Base-by-base conservation (phyloP, 2,329 filamentous ascomycete genomes). In the Graphilbum fragrans region DNA sequence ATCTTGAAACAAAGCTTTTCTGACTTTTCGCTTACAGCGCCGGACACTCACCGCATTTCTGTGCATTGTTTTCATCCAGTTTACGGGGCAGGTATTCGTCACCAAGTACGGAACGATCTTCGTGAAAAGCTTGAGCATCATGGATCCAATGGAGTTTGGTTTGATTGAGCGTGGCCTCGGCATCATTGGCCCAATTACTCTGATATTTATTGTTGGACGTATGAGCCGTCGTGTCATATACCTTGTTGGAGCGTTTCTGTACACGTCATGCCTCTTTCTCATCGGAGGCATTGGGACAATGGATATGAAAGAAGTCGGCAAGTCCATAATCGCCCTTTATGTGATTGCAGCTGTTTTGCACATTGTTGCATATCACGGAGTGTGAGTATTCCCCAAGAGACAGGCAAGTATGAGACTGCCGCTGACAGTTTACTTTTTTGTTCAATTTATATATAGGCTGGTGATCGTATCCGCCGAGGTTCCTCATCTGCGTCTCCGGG, bases 101-200 rank as follows among this genome's bases (percentile, higher is more conserved):
- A 44, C 39, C 25, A 44, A 46, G 35, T 48, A 48, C 41, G 46
- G 46, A 37, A 42, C 46, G 29, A 44, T 48, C 25, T 48, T 44
- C 22, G 35, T 48, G 44, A 48, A 48, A 38, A 35, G 39, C 16
- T 41, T 48, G 11, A 32, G 40, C 10, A 39, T 33, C 41, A 44
- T 48, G 44, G 41, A 48, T 31, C 46, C 46, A 3, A 41, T 47
- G 32, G 19, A 43, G 36, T 47, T 45, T 27, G 41, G 41, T 10
- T 34, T 47, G n/a, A 29, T 47, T 16, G 45, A 45, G 31, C 37
- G 41, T 20, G 44, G 41, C 12, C 27, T 45, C 2, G 39, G 43
- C 17, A 29, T 45, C 16, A 11, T 45, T 16, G 45, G 35, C 2
- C 45, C 45, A 1, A 10, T 47, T 4, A 25, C 32, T 18, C 35